Base-by-base conservation (phyloP, 805 yeast species). In the Barnettozyma populi region DNA sequence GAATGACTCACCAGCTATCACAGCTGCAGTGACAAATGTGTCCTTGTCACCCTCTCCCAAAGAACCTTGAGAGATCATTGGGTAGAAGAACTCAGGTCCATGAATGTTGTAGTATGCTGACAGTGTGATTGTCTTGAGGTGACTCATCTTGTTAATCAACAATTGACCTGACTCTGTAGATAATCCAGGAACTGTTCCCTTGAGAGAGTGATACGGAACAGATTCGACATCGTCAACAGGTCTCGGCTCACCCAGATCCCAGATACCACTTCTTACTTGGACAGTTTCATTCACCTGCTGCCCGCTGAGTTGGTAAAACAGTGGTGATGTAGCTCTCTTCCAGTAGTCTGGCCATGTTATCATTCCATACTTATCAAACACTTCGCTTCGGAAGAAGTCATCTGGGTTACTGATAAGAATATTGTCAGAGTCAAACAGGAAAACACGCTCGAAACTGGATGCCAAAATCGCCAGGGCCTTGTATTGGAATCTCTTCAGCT, bases 401-500 rank as follows among this genome's bases (percentile, higher is more conserved):
- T 76, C 81, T 1, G 87, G 84, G 37, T 78, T 72, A 50, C 65
- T 67, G 7, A 81, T 70, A 0, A 88, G 84, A 52, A 82, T 71
- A 50, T 84, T 79, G 65, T 88, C 96, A 41, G 90, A 79, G 60
- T 88, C 96, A 54, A 86, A 62, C 43, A 85, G 71, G 54, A 86
- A 69, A 14, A 84, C 80, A 53, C 85, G 79, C 55, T 86, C 85
- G 64, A 87, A 88, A 35, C 82, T 73, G 1, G 92, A 84, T n/a
- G 84, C 78, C 50, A 87, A 66, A 21, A 88, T 58, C 0, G 94
- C 86, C 46, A 86, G 71, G 0, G 82, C 73, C 61, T 86, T 86
- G 59, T 74, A 76, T 56, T 86, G 90, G 61, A 80, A 86, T 63
- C 71, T 65, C 41, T 65, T 60, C 7, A 57, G 56, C 59, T 71